These are phyloP conservation scores for Ustilago cynodontis DNA, from an alignment of 1,284 basidiomycete genomes.

Conservation along the genomic window DNA sequence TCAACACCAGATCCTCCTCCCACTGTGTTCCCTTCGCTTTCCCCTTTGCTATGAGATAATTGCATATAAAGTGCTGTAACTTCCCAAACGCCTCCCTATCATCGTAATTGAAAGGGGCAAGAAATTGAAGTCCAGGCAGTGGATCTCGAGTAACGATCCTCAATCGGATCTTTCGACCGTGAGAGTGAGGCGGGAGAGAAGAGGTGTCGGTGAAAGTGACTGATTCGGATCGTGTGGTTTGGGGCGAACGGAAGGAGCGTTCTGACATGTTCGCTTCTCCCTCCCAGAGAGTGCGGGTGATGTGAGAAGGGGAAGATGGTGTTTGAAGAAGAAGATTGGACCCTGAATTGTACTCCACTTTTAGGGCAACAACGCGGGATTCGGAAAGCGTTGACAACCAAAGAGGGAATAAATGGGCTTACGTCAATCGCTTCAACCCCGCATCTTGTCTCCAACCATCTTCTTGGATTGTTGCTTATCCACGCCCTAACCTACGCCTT, in stretches of 20 bases:
- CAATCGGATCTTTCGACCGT: constrained; percentile 38
- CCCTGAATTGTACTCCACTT: constrained; percentile 10
- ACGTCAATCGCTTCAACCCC: constrained; percentile 2
- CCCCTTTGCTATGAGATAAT: constrained; percentile 2
- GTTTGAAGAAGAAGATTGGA: constrained; percentile 4
- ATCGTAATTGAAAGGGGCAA: constrained; percentile 35
- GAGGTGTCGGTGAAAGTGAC: neutral
- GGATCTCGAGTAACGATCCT: constrained; percentile 33
- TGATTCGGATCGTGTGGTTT: constrained; percentile 34
- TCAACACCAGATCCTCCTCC: constrained; percentile 9
- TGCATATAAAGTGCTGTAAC: constrained; percentile 29
- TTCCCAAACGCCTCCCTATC: constrained; percentile 11
- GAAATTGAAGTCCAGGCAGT: constrained; percentile 43
- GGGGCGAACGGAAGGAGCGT: constrained; percentile 23
- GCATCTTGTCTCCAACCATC: too few species aligned
- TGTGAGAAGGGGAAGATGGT: neutral
- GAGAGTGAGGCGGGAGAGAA: neutral
- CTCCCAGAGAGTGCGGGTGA: neutral
- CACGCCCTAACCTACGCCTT: neutral
- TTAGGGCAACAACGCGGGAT: neutral
- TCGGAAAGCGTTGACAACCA: too few species aligned
- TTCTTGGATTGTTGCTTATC: neutral
- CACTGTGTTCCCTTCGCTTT: neutral
- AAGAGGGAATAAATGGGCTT: too few species aligned
- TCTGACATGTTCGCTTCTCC: constrained; percentile 23